Evolutionary conservation across 495 filamentous ascomycete genomes (phyloP), one percentile per base, ranked within the genome.

Genomic region (Massariosphaeria phaeospora): DNA sequence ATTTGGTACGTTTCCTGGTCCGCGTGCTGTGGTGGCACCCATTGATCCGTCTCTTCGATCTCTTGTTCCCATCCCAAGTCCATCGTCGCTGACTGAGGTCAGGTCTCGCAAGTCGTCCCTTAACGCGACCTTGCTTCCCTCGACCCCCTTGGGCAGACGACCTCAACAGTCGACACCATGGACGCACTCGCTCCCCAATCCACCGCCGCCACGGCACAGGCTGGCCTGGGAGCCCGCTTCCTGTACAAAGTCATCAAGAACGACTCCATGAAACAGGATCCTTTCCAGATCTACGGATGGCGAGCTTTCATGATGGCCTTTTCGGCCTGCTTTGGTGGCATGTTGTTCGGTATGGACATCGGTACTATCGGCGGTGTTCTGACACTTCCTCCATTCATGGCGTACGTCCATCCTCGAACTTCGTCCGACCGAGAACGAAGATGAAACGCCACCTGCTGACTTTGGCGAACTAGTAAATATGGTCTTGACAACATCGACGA

Each of bases 231-330:
- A 3, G 60, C 55, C 2, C 34, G 50, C 5, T 59, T 88, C 45
- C 68, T 88, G 27, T 76, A 71, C 55, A 80, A 76, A 55, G 80
- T 90, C 62, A 82, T 88, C 57, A 80, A 80, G 69, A 90, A 90
- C 79, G 84, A 88, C 56, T 81, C 86, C 36, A 88, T 88, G 82
- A 84, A 78, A 69, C 71, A 69, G 39, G 84, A 86, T 62, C 85
- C 86, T 10, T 76, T 75, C 49, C 82, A 89, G 72, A 86, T 90
- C 63, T 90, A 90, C 60, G 84, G 84, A 57, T 89, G 85, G 85
- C 79, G 84, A 51, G 82, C 85, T 17, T 88, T 82, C 57, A 67
- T 79, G 29, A 69, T 89, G 26, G 83, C 85, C 18, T 84, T 78
- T 52, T 85, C 84, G 40, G 82, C 85, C 53, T 87, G 85, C 70